phyloP scores from a whole-genome alignment of 805 yeast species.

The Isabelozyma gotoi region DNA sequence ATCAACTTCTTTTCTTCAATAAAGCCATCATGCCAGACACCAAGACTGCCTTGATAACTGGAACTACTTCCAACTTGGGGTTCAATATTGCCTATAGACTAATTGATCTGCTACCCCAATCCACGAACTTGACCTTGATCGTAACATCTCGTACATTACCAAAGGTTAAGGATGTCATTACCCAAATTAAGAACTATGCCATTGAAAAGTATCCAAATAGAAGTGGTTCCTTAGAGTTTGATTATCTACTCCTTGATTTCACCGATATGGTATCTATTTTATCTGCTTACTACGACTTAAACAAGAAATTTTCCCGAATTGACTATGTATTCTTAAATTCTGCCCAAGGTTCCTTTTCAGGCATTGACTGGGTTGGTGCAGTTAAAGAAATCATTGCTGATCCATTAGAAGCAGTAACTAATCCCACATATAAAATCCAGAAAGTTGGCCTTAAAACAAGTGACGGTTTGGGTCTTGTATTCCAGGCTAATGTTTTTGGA shows the following conservation, averaged over 20 bases:
- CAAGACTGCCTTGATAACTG: slow-evolving; percentile 41
- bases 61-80: slow-evolving; percentile 69
- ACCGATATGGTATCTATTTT: slow-evolving; percentile 84
- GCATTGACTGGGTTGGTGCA: slow-evolving; percentile 86
- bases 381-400: slow-evolving; percentile 58
- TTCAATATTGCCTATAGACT: slow-evolving; percentile 80
- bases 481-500: slow-evolving; percentile 96
- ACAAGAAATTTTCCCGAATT: slow-evolving; percentile 59
- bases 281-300: slow-evolving; percentile 69
- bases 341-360: slow-evolving; percentile 83
- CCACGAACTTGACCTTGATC: slow-evolving; percentile 66
- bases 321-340: slow-evolving; percentile 86
- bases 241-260: slow-evolving; percentile 87
- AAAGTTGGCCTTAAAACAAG: slow-evolving; percentile 68
- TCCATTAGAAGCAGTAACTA: slow-evolving; percentile 84
- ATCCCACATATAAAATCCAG: slow-evolving; percentile 84
- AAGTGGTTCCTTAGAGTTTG: slow-evolving; percentile 69
- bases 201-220: slow-evolving; percentile 32
- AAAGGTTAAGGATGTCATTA: slow-evolving; percentile 74
- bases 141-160: slow-evolving; percentile 90
- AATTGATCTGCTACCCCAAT: slow-evolving; percentile 55
- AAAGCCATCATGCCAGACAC: slow-evolving; percentile 9
- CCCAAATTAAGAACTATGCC: slow-evolving; percentile 48
- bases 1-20: neutral
- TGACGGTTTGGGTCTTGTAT: slow-evolving; percentile 84